Evolutionary conservation across 2,329 filamentous ascomycete species (phyloP), one percentile per base, ranked within the genome.

Genomic region (Bipolaris sorokiniana): DNA sequence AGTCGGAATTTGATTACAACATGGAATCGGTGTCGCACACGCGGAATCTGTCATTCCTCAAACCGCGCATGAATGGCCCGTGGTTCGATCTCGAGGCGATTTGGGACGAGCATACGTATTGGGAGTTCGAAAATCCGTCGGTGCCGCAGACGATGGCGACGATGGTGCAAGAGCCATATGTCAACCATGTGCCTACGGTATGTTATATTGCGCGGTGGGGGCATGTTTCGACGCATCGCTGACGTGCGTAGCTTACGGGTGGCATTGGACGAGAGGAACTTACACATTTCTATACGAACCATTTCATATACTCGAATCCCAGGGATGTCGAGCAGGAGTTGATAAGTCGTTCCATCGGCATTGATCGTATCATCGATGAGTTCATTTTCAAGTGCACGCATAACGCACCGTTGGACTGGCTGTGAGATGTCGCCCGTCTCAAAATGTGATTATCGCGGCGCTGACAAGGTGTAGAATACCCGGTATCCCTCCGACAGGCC

Each of bases 81-180:
- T 82, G 81, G 56, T 90, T 91, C 66, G 88, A 91, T 65, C 82
- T 92, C 3, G 90, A 92, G 69, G 80, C 82, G 3, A 87, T 91
- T 54, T 92, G 89, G 90, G 88, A 91, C 3, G 88, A 91, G 72
- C 89, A 92, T 71, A 89, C 87, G 0, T 82, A 83, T 38, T 88
- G 83, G 64, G 88, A 91, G 69, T 92, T 92, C 69, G 84, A 76
- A 2, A 84, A 86, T 53, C 82, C 88, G 10, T 85, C 83, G 1
- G 88, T 90, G 0, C 85, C 86, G 62, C 83, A 86, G 61, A 92
- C 89, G 0, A 92, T 92, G 89, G 81, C 80, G n/a, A 91, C 89
- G 0, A 91, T 92, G 89, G 88, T 91, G 1, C 80, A 87, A 51
- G 87, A 91, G 72, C 89, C 89, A 2, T 91, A 91, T 65, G 89